These are phyloP conservation scores for Hymenoscyphus fraxineus DNA, from an alignment of 2,329 filamentous ascomycete species.

Conservation along the genomic window DNA sequence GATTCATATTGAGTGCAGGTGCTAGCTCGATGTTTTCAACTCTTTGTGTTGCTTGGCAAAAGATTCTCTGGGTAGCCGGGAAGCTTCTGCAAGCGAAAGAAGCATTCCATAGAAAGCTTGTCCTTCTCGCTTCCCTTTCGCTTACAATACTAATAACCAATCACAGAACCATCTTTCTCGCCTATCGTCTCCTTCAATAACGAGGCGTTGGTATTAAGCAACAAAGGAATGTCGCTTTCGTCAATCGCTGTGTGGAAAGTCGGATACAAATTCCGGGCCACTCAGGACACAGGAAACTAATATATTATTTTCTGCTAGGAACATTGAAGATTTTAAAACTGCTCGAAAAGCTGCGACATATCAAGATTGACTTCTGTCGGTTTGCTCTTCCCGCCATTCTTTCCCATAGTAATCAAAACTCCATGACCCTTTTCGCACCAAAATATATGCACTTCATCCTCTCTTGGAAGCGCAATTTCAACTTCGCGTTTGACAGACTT, in stretches of 20 bases:
- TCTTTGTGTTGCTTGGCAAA: background rate
- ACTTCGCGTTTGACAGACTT: constrained; percentile 14
- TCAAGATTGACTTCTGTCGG: constrained; percentile 14
- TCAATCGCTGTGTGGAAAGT: background rate
- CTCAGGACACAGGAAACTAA: no score
- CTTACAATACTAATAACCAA: background rate
- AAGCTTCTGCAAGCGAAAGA: background rate
- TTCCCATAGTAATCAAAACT: constrained; percentile 13
- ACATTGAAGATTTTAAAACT: no score
- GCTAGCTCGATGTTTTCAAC: background rate
- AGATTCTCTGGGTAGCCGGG: background rate
- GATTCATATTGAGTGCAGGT: background rate
- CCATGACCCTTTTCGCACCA: constrained; percentile 15
- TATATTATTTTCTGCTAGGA: no score
- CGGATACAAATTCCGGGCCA: background rate
- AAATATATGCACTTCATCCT: constrained; percentile 14
- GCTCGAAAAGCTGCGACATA: constrained; percentile 5
- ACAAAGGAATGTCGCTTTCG: background rate
- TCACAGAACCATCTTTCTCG: background rate
- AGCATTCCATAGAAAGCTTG: background rate
- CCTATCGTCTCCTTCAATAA: background rate
- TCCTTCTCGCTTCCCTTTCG: background rate
- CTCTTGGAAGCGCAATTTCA: constrained; percentile 13
- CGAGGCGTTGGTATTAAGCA: background rate
- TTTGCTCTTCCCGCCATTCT: constrained; percentile 14